A percentile compares a stretch with the other conserved stretches of the same genome.
Conservation (phyloP, 1,284 basidiomycete genomes). For the Apiotrichum sp. region DNA sequence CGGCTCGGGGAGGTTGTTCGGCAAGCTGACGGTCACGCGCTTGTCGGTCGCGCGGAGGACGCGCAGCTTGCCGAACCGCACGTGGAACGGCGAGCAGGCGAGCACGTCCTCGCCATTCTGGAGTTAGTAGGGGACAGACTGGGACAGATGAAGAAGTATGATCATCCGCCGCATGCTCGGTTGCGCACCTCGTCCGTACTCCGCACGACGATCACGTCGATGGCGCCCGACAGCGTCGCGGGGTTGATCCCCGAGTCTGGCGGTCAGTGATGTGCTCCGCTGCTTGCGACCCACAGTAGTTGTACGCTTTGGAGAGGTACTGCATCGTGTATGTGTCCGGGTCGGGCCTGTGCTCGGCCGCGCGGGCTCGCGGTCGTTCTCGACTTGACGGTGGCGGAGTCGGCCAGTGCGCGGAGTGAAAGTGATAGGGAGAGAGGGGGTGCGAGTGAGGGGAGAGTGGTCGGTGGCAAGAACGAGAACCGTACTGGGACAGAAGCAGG, state of each 20-base stretch:
- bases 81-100: conserved; percentile 93
- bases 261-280: not conserved
- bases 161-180: not conserved
- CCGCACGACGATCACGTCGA: conserved; percentile 92
- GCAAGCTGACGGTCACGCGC: conserved; percentile 75
- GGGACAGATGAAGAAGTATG: too few relatives aligned
- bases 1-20: conserved; percentile 44
- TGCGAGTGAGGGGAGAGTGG: too few relatives aligned
- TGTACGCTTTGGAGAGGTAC: conserved; percentile 46
- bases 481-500: too few relatives aligned
- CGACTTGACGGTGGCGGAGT: too few relatives aligned
- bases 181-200: conserved; percentile 56
- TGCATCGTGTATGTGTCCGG: conserved; percentile 25
- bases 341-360: too few relatives aligned
- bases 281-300: conserved; percentile 31
- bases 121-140: too few relatives aligned
- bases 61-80: conserved; percentile 96
- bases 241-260: conserved; percentile 66
- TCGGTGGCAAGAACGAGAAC: too few relatives aligned
- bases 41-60: conserved; percentile 91
- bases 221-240: conserved; percentile 87
- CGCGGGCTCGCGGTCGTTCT: too few relatives aligned
- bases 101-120: conserved; percentile 56
- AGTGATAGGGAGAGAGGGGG: too few relatives aligned
- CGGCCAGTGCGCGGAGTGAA: too few relatives aligned